Evolutionary conservation across 495 filamentous ascomycete species (phyloP), one percentile per base, ranked within the genome.

Genomic region (Astrothelium macrocarpum): DNA sequence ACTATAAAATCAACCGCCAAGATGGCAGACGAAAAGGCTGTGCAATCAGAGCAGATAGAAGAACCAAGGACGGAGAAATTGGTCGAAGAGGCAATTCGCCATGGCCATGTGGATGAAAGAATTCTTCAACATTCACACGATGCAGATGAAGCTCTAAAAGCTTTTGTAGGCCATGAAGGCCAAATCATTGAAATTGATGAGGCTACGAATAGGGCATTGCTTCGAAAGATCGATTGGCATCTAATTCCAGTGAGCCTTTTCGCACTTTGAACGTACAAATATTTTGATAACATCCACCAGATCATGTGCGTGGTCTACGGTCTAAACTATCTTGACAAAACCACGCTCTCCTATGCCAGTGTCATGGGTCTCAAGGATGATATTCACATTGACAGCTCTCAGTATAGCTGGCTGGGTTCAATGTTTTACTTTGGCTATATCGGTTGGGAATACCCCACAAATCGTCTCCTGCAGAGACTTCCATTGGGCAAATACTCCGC

Each of bases 121-220:
- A 67, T 84, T 11, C 68, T 80, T 59, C 78, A 80, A 63, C 82
- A 84, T 70, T 73, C 79, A 0, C 78, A 84, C 53, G 81, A 85
- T 77, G 83, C 80, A 26, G 84, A 86, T 66, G 82, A 83, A 62
- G 84, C 84, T 10, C 71, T 86, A 73, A 83, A 84, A 56, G 83
- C 80, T 12, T 78, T 86, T 64, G 75, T 75, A 4, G 74, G 74
- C 14, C 71, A 78, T 20, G 70, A 74, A 0, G 81, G 81, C 1
- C 77, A 83, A 65, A 53, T 74, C 0, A 73, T 85, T 39, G 71
- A 77, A 28, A 69, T 86, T n/a, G 81, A 82, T 42, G 82, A 79
- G 63, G 73, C 75, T 39, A 84, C 81, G 2, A 86, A 83, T 62
- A 74, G 71, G 65, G 29, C 68, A 32, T 62, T 79, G 26, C 65